Percentiles rank a stretch among this genome's conserved stretches.
phyloP scores from a whole-genome alignment of 371 early-diverging fungal species.

The Catenaria anguillulae region DNA sequence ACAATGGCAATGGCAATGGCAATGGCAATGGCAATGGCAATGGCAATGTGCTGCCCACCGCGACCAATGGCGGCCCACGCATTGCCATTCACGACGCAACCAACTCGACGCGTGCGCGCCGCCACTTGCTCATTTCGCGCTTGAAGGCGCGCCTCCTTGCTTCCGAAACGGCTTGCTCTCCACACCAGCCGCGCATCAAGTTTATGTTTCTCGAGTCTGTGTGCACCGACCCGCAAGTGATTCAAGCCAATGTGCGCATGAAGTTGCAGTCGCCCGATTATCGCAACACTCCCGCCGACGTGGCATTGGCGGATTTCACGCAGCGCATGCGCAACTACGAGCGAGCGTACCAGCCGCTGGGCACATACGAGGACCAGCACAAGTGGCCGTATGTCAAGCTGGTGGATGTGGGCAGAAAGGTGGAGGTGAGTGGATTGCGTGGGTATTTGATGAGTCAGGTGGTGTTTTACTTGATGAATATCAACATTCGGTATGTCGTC shows the following conservation, averaged over 20 bases:
- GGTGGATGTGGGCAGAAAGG: constrained; percentile 14
- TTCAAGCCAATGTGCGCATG: constrained; percentile 60
- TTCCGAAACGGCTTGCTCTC: too few relatives aligned
- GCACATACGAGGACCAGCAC: constrained; percentile 46
- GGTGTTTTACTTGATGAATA: constrained; percentile 75
- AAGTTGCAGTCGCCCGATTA: constrained; percentile 75
- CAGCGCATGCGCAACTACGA: constrained; percentile 66
- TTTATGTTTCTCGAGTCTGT: constrained; percentile 52
- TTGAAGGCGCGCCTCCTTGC: background rate
- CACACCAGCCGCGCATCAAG: constrained; percentile 22
- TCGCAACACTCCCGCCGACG: constrained; percentile 42
- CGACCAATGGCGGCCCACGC: too few relatives aligned
- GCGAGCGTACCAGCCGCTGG: constrained; percentile 57
- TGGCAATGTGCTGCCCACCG: too few relatives aligned
- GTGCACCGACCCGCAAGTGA: constrained; percentile 51
- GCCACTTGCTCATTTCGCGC: constrained; percentile 19
- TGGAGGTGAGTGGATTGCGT: constrained; percentile 61
- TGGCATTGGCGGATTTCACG: constrained; percentile 57
- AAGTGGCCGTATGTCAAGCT: background rate
- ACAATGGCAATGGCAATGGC: too few relatives aligned
- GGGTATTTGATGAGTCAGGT: constrained; percentile 66
- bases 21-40: too few relatives aligned
- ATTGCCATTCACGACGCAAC: constrained; percentile 84
- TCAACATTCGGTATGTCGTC: too few relatives aligned
- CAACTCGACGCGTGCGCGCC: constrained; percentile 58